Evolutionary conservation across 1,284 basidiomycete genomes (phyloP), one percentile per base, ranked within the genome.

Genomic region (Ustilago tritici): DNA sequence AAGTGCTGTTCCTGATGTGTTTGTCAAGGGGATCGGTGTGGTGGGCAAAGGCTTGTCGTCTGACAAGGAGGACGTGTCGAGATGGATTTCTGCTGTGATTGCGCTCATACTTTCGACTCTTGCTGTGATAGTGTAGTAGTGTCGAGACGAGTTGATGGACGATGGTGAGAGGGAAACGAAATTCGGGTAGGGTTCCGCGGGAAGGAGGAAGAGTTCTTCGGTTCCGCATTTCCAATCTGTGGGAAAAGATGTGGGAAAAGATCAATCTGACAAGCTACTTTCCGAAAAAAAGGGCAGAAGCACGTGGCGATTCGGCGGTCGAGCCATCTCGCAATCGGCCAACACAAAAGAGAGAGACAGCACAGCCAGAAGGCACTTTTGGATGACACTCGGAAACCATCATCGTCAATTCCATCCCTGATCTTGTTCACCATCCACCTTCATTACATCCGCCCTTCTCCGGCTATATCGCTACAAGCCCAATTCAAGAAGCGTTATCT

Each of bases 51-150:
- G 19, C 2, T 57, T 50, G 9, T 15, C 15, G 4, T 17, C n/a
- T 17, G 67, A 28, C 14, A 28, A 38, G 15, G 60, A 19, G 31
- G 70, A 11, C 8, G 66, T 46, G 57, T 50, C 56, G 69, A 76
- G 68, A 62, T 71, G 61, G 36, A 71, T 61, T 14, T 67, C 41
- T 0, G 73, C 62, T 17, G 35, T 62, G 40, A 52, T 43, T n/a
- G 34, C 31, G 12, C 15, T 61, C 47, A 60, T 60, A 28, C 23
- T 28, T 28, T 28, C 23, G 23, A 28, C 23, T 28, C 52, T 17
- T 32, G 32, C 46, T 55, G 56, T 5, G 49, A 31, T 23, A 50
- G 28, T 31, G 49, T 32, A 12, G 49, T 17, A 19, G 7, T 8
- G 43, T n/a, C 31, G 40, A 28, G n/a, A 12, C 41, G 31, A 23